Evolutionary conservation across 805 yeast species (phyloP), one percentile per base, ranked within the genome.

Genomic region (Saccharomycopsis sp.): DNA sequence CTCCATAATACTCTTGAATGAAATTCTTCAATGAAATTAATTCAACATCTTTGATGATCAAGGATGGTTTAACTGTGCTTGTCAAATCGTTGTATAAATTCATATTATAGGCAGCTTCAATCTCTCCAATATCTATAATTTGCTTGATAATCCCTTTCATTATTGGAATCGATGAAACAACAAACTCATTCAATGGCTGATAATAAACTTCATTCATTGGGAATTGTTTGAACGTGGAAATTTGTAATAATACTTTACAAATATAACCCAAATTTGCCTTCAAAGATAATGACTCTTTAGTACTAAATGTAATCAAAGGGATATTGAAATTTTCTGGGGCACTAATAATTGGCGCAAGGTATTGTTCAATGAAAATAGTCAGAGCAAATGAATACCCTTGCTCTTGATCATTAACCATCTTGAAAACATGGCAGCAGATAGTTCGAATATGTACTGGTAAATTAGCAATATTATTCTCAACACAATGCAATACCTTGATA

Each of bases 141-240:
- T 66, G 60, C 38, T 61, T 63, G 42, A 82, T 62, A 11, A 77
- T 59, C 0, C 62, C 56, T 29, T 73, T 62, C 38, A 78, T 67
- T 8, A 69, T 65, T 5, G 70, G 78, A 4, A 67, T 62, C 4
- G 78, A 70, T n/a, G 73, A 64, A 40, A 64, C 68, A 32, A 87
- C 71, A 55, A 77, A 85, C 35, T 84, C 90, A 59, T 85, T 84
- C 56, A 86, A 66, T 1, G 95, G 95, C 56, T 84, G 88, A 53
- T 85, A 62, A 59, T 77, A 87, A 40, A 80, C 75, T 53, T 83
- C 78, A 17, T 70, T 69, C 1, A 63, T 52, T 8, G 72, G 73
- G 62, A 87, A 87, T 2, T 83, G 75, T 52, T 73, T 70, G 79
- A 86, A 75, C 3, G 77, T 59, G 19, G 83, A 78, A 21, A 85